phyloP scores from a whole-genome alignment of 192 early-diverging fungal species.

The Rhizophagus prolifer region DNA sequence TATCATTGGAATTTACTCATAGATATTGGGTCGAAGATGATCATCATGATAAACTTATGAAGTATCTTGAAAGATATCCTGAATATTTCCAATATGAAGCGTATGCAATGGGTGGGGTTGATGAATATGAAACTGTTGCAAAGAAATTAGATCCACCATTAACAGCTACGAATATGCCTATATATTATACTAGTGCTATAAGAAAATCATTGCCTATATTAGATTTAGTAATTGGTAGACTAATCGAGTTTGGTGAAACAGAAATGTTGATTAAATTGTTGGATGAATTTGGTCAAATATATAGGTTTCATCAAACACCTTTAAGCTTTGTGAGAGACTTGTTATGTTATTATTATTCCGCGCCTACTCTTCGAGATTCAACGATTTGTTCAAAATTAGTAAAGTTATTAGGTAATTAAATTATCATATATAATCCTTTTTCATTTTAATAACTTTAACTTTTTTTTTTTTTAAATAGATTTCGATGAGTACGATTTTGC shows the following conservation, averaged over 20 bases:
- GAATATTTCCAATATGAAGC: constrained; percentile 78
- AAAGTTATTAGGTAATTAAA: constrained; percentile 56
- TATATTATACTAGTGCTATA: constrained; percentile 70
- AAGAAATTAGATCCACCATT: constrained; percentile 57
- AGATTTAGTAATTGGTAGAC: constrained; percentile 63
- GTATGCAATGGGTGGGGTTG: constrained; percentile 41
- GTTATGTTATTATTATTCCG: constrained; percentile 66
- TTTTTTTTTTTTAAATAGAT: constrained; percentile 48
- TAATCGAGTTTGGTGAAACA: constrained; percentile 66
- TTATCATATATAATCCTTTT: constrained; percentile 31
- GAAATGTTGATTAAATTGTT: constrained; percentile 59
- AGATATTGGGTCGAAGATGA: constrained; percentile 72
- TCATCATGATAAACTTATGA: constrained; percentile 62
- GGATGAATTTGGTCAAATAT: constrained; percentile 61
- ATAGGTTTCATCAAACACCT: constrained; percentile 66
- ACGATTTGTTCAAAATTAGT: constrained; percentile 54
- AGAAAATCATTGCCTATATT: constrained; percentile 65
- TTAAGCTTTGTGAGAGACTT: constrained; percentile 68
- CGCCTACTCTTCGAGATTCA: constrained; percentile 59
- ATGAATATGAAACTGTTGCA: constrained; percentile 34
- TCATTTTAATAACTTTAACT: constrained; percentile 21
- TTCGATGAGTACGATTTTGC: constrained; percentile 44
- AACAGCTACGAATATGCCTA: constrained; percentile 54
- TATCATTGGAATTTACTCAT: constrained; percentile 58
- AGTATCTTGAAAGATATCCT: constrained; percentile 64